Base-by-base conservation (phyloP, 805 yeast genomes). In the Candida ortonii region DNA sequence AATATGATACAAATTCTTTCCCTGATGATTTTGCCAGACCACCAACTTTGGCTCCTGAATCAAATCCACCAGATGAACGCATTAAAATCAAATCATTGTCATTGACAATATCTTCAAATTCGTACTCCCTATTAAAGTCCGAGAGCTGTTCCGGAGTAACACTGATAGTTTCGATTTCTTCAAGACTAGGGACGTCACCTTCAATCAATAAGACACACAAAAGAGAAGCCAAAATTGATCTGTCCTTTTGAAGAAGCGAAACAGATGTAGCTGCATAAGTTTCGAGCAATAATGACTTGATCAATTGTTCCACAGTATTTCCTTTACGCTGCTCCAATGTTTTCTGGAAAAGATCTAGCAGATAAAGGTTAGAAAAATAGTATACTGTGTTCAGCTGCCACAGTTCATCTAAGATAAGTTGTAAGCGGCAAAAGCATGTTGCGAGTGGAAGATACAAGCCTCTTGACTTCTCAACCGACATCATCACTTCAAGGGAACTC, bases 41-140 rank as follows among this genome's bases (percentile, higher is more conserved):
- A 20, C 65, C 65, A 3, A 88, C 64, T 34, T 64, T 69, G 36
- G 65, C 65, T 0, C 83, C 71, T 0, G 90, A 79, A 57, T 89
- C 97, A 39, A 63, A 68, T 3, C 84, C 84, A 17, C 71, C 71
- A 5, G 77, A 68, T 1, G 81, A 71, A 15, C 79, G 73, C 16
- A 85, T 44, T 12, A 84, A 55, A 1, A 83, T 50, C 2, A 50
- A 19, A 78, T 73, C 20, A 10, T 28, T 36, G 25, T 36, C 36
- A 7, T 42, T 10, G 5, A 59, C 38, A 4, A 68, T 34, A 18
- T 64, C 51, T 0, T 36, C 37, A 10, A 73, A 34, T 6, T 47
- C 28, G 17, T 34, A 17, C 59, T 44, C 65, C 61, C 23, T 49
- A 49, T 1, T 70, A 5, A 16, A 16, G 2, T 23, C 17, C 13